phyloP scores from a whole-genome alignment of 768 basidiomycete species.

The Kwoniella sp. region DNA sequence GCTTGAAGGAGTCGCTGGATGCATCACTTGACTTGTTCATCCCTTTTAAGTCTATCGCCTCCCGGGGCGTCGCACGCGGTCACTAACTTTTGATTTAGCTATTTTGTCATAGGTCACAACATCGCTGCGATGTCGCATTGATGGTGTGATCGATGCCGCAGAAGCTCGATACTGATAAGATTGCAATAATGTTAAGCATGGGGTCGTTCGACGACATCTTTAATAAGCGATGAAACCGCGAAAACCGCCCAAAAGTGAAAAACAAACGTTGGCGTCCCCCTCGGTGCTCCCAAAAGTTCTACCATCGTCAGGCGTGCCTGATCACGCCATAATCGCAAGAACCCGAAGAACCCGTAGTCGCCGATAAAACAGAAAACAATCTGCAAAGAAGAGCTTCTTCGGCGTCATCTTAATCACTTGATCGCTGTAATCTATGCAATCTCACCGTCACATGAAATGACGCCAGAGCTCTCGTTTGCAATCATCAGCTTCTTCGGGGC shows the following conservation, averaged over 20 bases:
- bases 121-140: background rate
- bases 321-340: background rate
- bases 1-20: background rate
- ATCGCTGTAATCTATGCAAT: background rate
- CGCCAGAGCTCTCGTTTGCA: background rate
- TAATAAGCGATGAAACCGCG: background rate
- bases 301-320: background rate
- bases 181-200: background rate
- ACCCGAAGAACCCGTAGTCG: background rate
- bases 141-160: constrained; percentile 12
- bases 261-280: too few species aligned
- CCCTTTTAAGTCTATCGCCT: background rate
- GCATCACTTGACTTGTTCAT: background rate
- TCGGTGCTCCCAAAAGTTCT: too few species aligned
- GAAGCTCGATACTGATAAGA: background rate
- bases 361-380: constrained; percentile 1
- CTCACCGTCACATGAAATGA: background rate
- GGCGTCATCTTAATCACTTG: background rate
- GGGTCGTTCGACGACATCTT: too few species aligned
- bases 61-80: background rate
- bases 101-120: constrained; percentile 10
- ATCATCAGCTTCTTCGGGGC: background rate
- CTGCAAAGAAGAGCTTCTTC: background rate
- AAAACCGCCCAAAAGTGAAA: background rate
- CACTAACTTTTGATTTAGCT: background rate